Conservation (phyloP, 345 rosid genomes). For the Arabis hirsuta region DNA sequence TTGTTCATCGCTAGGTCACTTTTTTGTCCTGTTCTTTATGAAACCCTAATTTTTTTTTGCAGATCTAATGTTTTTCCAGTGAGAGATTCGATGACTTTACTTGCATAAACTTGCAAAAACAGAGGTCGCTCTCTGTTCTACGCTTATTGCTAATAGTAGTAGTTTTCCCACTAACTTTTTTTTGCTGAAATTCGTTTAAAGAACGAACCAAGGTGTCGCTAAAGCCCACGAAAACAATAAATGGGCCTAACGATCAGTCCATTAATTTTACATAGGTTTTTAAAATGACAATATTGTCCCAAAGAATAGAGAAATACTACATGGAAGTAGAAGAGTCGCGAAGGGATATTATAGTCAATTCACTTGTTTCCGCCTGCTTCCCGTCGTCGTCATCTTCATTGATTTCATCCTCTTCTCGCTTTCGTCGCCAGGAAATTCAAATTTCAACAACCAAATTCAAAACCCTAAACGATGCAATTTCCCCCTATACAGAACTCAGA, state of each 20-base stretch:
- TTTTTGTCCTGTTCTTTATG: background rate
- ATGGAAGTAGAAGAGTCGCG: too few species aligned
- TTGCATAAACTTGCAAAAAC: slow-evolving; percentile 26
- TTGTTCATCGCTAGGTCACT: background rate
- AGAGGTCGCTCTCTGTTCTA: slow-evolving; percentile 26
- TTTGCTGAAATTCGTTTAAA: background rate
- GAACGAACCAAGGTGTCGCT: background rate
- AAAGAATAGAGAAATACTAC: background rate
- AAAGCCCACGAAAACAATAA: slow-evolving; percentile 14
- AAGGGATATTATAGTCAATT: slow-evolving; percentile 11
- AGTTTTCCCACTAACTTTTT: too few species aligned
- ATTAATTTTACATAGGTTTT: background rate
- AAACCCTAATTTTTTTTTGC: background rate
- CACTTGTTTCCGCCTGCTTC: background rate
- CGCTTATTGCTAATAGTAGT: background rate
- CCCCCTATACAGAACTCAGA: slow-evolving; percentile 32
- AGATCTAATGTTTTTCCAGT: background rate
- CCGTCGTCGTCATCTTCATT: background rate
- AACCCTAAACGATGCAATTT: too few species aligned
- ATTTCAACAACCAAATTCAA: too few species aligned
- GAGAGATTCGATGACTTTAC: background rate
- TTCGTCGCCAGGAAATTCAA: too few species aligned
- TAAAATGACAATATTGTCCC: background rate
- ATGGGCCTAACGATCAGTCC: slow-evolving; percentile 13
- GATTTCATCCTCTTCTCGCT: too few species aligned